Conservation (phyloP, 2,329 filamentous ascomycete genomes). For the Apiospora sp. region DNA sequence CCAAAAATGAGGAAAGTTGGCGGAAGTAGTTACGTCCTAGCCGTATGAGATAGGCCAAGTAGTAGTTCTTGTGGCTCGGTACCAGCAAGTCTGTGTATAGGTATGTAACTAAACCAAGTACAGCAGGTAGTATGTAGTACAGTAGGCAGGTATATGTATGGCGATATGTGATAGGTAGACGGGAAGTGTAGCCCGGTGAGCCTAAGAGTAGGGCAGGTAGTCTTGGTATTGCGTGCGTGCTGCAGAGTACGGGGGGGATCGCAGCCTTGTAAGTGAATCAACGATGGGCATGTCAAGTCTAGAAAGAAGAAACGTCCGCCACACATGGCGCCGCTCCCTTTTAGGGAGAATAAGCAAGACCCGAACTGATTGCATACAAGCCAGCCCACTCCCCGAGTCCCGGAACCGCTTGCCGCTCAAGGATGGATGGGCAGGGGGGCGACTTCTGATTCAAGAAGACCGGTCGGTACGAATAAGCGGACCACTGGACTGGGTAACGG, state of each 20-base stretch:
- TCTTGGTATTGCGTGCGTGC: not conserved
- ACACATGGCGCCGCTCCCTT: conserved; percentile 4
- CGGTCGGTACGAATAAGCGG: conserved; percentile 5
- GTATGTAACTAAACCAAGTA: not conserved
- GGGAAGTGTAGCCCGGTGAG: not conserved
- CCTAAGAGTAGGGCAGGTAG: not conserved
- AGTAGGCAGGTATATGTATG: not conserved
- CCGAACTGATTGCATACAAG: not conserved
- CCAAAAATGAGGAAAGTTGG: not conserved
- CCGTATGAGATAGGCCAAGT: not conserved
- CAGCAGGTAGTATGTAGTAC: not conserved
- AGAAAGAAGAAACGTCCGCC: conserved; percentile 2
- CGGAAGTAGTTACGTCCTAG: not conserved
- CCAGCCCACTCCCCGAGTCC: not conserved
- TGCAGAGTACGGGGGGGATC: not conserved
- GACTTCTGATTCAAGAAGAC: conserved; percentile 12
- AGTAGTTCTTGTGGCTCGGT: not conserved
- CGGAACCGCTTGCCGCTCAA: not conserved
- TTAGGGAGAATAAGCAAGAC: conserved; percentile 5
- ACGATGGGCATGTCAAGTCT: not conserved
- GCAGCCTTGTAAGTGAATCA: conserved; percentile 12
- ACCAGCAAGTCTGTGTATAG: not conserved
- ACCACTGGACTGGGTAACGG: not conserved
- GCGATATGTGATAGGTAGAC: not conserved
- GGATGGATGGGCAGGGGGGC: not conserved